Base-by-base conservation (phyloP, 495 filamentous ascomycete genomes). In the Xylaria telfairii region DNA sequence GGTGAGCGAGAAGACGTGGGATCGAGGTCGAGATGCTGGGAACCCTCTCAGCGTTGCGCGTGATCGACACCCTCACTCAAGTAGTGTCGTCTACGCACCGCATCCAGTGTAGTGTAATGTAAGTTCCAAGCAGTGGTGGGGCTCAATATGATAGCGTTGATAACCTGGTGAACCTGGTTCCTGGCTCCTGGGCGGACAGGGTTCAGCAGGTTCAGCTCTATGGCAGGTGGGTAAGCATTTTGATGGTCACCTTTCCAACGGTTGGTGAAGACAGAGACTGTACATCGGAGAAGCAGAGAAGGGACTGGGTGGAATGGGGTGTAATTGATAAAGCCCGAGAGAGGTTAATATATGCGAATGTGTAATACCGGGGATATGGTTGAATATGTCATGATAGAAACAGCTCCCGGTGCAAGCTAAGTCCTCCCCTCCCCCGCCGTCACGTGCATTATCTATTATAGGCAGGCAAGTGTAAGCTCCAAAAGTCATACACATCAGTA, bases 381-480 rank as follows among this genome's bases (percentile, higher is more conserved):
- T 24, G 30, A 37, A 9, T 34, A 39, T 34, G 6, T 41, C 34
- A 12, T 28, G 42, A 46, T 26, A 7, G 3, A 60, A 60, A 13
- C 5, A 39, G 7, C 9, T 10, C 30, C 56, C 32, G 56, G 41
- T 61, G 32, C 57, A 61, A 39, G 30, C 26, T 57, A n/a, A n/a
- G n/a, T n/a, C n/a, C 34, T 57, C 30, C 12, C 30, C 30, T 17
- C 6, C 28, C 37, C 32, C 21, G 17, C 44, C 44, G 19, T 65
- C 62, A 65, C 62, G 44, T 65, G 62, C n/a, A n/a, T n/a, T n/a
- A n/a, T 51, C 17, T 65, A 21, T 61, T 44, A 28, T 32, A 49
- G 19, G 42, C 34, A 34, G 21, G 28, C 15, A 32, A 47, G 61
- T 46, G 15, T 2, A 19, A 9, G 30, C 21, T 24, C 1, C 0